A percentile compares a stretch with the other conserved stretches of the same genome.
phyloP scores from a whole-genome alignment of 129 eudicot genomes.

The sunflower (Helianthus annuus) region DNA sequence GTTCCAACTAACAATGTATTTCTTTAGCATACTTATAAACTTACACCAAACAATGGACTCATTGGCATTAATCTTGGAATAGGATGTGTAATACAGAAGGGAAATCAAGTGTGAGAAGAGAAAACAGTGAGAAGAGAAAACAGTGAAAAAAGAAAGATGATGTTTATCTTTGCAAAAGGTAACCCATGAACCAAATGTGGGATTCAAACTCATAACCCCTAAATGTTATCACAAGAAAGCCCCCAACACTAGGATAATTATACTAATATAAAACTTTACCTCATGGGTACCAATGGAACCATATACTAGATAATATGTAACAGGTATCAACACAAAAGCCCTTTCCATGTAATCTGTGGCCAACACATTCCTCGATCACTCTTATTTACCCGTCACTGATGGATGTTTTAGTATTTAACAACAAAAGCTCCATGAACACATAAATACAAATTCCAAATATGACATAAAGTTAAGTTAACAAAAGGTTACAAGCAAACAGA shows the following conservation, averaged over 20 bases:
- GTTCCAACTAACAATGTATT: background rate
- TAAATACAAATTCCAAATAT: background rate
- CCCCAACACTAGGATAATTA: background rate
- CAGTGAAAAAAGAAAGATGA: background rate
- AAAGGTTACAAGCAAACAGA: constrained; percentile 1
- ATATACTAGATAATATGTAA: too few species aligned
- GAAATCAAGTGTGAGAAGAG: background rate
- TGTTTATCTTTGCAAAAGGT: background rate
- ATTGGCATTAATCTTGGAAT: background rate
- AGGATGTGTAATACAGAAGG: background rate
- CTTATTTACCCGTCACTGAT: too few species aligned
- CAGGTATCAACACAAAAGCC: too few species aligned
- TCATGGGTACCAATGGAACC: background rate
- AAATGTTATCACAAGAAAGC: background rate
- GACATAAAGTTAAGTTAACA: background rate
- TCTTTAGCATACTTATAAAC: background rate
- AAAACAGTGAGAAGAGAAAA: background rate
- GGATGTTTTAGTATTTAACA: too few species aligned
- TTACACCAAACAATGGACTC: background rate
- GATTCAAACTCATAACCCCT: background rate
- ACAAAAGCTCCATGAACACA: too few species aligned
- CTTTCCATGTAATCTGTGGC: too few species aligned
- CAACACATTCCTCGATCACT: too few species aligned
- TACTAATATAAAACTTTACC: background rate
- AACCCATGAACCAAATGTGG: background rate